phyloP scores from a whole-genome alignment of 2,329 filamentous ascomycete genomes.

The Alternaria novae-zelandiae region DNA sequence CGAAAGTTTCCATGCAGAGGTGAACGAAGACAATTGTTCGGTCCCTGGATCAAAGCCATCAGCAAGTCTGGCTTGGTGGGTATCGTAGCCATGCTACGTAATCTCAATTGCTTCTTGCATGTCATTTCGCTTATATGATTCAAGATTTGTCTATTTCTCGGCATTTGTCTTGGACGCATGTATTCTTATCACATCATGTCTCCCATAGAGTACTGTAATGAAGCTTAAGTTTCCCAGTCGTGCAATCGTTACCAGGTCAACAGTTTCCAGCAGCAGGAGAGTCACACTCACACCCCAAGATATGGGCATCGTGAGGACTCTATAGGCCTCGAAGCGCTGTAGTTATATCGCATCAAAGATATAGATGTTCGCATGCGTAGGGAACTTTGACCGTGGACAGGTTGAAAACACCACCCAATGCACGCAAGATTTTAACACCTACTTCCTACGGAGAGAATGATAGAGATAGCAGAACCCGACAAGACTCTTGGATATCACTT shows the following conservation, averaged over 20 bases:
- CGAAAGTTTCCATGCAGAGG: not conserved
- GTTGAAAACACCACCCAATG: not conserved
- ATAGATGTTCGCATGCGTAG: not conserved
- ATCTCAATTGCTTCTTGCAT: not conserved
- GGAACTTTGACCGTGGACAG: not conserved
- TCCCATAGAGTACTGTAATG: not conserved
- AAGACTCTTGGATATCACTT: not conserved
- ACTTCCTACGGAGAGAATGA: not conserved
- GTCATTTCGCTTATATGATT: not conserved
- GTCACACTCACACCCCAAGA: not conserved
- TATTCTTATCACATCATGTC: not conserved
- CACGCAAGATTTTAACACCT: not conserved
- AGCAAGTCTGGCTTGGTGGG: not conserved
- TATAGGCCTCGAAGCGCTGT: not conserved
- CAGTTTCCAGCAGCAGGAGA: not conserved
- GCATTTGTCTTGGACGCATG: not conserved
- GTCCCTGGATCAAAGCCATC: not conserved
- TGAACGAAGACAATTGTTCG: not conserved
- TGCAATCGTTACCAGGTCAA: not conserved
- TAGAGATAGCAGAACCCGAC: not conserved
- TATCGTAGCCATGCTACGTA: not conserved
- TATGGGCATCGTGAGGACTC: not conserved
- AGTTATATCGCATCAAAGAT: not conserved
- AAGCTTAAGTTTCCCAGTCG: not conserved
- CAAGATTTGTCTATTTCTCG: not conserved